A percentile compares a stretch with the other conserved stretches of the same genome.
phyloP scores from a whole-genome alignment of 805 yeast genomes.

The Wickerhamomyces canadensis region DNA sequence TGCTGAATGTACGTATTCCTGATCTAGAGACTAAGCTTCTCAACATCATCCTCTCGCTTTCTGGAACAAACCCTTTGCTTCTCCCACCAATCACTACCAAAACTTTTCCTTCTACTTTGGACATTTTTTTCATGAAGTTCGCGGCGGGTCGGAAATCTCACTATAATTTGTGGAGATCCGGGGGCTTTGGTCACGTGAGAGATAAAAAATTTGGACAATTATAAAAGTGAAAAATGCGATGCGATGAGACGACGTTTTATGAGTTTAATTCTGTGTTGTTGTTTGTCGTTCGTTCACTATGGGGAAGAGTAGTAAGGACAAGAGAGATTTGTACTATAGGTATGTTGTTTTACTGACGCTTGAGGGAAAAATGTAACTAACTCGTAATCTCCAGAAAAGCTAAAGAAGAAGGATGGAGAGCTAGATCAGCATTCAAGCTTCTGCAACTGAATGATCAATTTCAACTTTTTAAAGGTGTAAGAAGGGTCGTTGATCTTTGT shows the following conservation, averaged over 20 bases:
- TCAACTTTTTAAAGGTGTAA: conserved; percentile 62
- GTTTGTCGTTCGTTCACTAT: conserved; percentile 30
- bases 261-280: not conserved
- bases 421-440: conserved; percentile 92
- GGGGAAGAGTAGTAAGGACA: conserved; percentile 96
- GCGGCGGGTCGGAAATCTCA: too few species aligned
- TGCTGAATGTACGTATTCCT: conserved; percentile 8
- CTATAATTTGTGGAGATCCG: too few species aligned
- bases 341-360: too few species aligned
- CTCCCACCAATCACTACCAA: not conserved
- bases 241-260: too few species aligned
- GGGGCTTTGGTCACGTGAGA: not conserved
- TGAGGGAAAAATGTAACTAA: too few species aligned
- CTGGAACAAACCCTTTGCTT: too few species aligned
- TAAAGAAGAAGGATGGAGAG: conserved; percentile 97
- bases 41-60: not conserved
- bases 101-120: not conserved
- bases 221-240: too few species aligned
- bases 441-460: conserved; percentile 89
- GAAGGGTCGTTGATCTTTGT: conserved; percentile 90
- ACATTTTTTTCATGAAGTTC: too few species aligned
- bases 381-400: conserved; percentile 54
- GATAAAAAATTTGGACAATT: not conserved
- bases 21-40: conserved; percentile 1
- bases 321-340: conserved; percentile 80